Base-by-base conservation (phyloP, 371 early-diverging fungal species). In the Umbelopsis sp. region DNA sequence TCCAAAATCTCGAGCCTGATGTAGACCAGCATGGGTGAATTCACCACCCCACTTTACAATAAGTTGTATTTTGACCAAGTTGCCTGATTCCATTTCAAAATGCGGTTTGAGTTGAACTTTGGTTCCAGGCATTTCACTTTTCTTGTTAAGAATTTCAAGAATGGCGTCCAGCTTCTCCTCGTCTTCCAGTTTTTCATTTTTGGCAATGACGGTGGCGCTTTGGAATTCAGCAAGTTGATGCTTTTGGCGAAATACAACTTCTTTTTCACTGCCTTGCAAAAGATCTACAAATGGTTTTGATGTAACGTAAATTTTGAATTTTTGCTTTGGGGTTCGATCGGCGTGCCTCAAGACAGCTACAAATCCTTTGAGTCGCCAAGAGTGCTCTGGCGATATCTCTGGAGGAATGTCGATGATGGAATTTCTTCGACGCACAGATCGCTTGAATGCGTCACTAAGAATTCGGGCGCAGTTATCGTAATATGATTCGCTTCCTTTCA, bases 21-120 rank as follows among this genome's bases (percentile, higher is more conserved):
- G 91, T n/a, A 84, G 83, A 12, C 97, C 98, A 4, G 97, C 97
- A 73, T 99, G 99, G 0, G 99, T 99, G 76, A 97, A 96, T 82
- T 96, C 95, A 50, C 97, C 99, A 44, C 96, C 97, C 99, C 98
- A 98, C 73, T 98, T 98, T 66, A 97, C 93, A 72, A 97, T 91
- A 25, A 97, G 79, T 80, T 96, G 96, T 5, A 94, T 76, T 69
- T 94, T 94, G 41, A 87, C 83, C 7, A 96, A 80, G 2, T 75
- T 52, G 10, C 80, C 74, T 50, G 80, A 80, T 41, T 89, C 82
- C 35, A 90, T 89, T 63, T 83, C 82, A 69, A 84, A 92, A 12
- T 83, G 76, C 0, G 97, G 95, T 74, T 96, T 95, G 22, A 97
- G 71, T 72, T 98, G 99, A 25, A 97, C 93, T 71, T 97, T 98